Evolutionary conservation across 2,329 filamentous ascomycete genomes (phyloP).

Genomic region (Lasiodiplodia citricola): DNA sequence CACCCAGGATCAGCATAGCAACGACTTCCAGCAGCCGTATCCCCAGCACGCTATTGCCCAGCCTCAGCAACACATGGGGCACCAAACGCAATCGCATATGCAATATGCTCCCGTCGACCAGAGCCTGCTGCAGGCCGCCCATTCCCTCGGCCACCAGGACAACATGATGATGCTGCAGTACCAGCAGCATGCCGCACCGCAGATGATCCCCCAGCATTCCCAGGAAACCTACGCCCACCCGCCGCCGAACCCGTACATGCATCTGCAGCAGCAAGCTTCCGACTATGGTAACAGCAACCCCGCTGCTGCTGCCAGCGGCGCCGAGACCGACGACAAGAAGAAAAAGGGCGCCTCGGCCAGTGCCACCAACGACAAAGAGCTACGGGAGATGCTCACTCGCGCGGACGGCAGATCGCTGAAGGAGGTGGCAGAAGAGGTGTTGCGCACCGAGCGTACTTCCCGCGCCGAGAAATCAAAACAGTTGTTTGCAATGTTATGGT

Average conservation of each 20-base stretch:
- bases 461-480: conserved; percentile 84
- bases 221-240: conserved; percentile 13
- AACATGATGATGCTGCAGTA: conserved; percentile 21
- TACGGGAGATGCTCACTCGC: conserved; percentile 73
- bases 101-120: conserved; percentile 39
- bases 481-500: conserved; percentile 90
- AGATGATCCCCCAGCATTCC: conserved; percentile 26
- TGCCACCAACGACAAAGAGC: conserved; percentile 80
- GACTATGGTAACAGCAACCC: conserved; percentile 10
- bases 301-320: conserved; percentile 19
- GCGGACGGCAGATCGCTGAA: conserved; percentile 71
- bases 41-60: conserved; percentile 31
- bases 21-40: conserved; percentile 30
- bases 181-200: conserved; percentile 13
- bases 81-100: conserved; percentile 21
- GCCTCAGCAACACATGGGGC: conserved; percentile 32
- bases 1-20: conserved; percentile 33
- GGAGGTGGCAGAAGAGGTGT: conserved; percentile 76
- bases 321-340: conserved; percentile 49
- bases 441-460: conserved; percentile 78
- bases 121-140: conserved; percentile 42
- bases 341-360: conserved; percentile 70
- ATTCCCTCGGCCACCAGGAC: conserved; percentile 30
- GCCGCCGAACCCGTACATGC: conserved; percentile 23
- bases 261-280: conserved; percentile 16